phyloP scores from a whole-genome alignment of 257 asterid genomes.

The Apocynum venetum region DNA sequence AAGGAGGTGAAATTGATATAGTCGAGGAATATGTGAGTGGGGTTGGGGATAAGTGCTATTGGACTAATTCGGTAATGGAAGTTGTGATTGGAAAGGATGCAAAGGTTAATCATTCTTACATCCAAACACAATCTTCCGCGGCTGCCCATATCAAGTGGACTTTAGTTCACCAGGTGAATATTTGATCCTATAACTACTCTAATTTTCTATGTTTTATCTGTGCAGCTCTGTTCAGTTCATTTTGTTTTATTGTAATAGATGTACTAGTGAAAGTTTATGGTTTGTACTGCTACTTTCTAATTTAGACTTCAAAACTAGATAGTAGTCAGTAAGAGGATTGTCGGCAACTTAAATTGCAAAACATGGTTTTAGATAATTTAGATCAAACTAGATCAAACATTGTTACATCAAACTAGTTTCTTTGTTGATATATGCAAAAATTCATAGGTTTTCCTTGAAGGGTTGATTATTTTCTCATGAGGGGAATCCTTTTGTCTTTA shows the following conservation, averaged over 20 bases:
- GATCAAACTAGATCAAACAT: no score
- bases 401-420: not conserved
- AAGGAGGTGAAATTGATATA: constrained; percentile 70
- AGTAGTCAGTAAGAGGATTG: not conserved
- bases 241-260: not conserved
- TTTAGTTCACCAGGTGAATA: constrained; percentile 70
- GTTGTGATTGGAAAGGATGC: constrained; percentile 67
- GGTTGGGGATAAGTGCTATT: constrained; percentile 53
- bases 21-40: constrained; percentile 70
- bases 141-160: constrained; percentile 96
- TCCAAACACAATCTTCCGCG: constrained; percentile 65
- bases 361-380: not conserved
- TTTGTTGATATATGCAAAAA: not conserved
- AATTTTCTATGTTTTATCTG: not conserved
- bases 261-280: not conserved
- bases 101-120: constrained; percentile 71
- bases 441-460: not conserved
- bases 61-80: constrained; percentile 84
- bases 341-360: not conserved
- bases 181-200: not conserved
- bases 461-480: not conserved
- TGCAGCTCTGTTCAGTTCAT: not conserved
- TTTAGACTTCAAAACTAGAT: not conserved
- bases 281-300: not conserved
- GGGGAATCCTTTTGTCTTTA: not conserved